Evolutionary conservation across 1,284 basidiomycete species (phyloP).

Genomic region (Gymnopus androsaceus): DNA sequence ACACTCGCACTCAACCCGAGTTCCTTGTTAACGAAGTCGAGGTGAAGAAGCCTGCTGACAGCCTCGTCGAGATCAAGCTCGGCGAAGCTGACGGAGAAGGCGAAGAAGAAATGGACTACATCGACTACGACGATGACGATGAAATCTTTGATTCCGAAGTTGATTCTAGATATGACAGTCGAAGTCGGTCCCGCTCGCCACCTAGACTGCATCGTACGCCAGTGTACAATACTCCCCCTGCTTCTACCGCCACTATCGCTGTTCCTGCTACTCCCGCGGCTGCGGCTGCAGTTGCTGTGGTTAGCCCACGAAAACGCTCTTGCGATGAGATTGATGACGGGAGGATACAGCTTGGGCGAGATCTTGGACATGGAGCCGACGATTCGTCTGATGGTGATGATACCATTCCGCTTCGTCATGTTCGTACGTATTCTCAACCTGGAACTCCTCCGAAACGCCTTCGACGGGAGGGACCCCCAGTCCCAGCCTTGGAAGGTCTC

Average conservation of each 20-base stretch:
- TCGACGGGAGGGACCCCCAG: conserved; percentile 12
- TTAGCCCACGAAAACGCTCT: conserved; percentile 16
- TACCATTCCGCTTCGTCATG: not conserved
- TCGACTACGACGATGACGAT: conserved; percentile 30
- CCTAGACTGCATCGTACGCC: conserved; percentile 2
- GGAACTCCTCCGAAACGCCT: conserved; percentile 16
- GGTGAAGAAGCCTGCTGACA: too few relatives aligned
- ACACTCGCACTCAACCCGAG: not conserved
- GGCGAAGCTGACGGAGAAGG: conserved; percentile 24
- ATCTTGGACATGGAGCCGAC: not conserved
- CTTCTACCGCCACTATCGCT: too few relatives aligned
- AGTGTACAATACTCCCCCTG: not conserved
- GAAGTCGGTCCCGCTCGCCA: conserved; percentile 3
- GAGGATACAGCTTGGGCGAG: not conserved
- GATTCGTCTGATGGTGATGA: not conserved
- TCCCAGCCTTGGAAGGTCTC: not conserved
- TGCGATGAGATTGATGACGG: conserved; percentile 15
- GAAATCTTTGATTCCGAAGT: conserved; percentile 14
- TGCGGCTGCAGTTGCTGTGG: too few relatives aligned
- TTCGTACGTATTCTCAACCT: conserved; percentile 2
- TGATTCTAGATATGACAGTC: conserved; percentile 6
- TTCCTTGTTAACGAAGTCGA: not conserved
- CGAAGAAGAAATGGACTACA: conserved; percentile 29
- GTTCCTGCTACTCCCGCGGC: too few relatives aligned
- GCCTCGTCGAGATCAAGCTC: conserved; percentile 23